Evolutionary conservation across 495 filamentous ascomycete genomes (phyloP).

Genomic region (Xylaria grammica): DNA sequence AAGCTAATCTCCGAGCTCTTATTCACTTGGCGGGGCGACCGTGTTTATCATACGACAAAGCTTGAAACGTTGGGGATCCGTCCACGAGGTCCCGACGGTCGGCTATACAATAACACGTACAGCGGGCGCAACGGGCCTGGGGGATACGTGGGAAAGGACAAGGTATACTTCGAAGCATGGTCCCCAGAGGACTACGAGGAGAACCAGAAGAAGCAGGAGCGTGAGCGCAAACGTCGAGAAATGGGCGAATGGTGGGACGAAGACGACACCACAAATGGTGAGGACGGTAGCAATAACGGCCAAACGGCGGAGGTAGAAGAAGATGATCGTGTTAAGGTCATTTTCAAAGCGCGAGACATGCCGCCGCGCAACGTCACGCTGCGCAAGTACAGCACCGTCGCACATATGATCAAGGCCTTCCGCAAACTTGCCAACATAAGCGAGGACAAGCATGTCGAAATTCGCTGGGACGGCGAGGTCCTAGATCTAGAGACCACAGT

Average conservation of each 20-base stretch:
- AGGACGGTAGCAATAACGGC: background rate
- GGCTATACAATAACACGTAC: constrained; percentile 37
- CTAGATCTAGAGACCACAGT: constrained; percentile 67
- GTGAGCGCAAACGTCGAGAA: constrained; percentile 34
- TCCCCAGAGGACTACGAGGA: constrained; percentile 64
- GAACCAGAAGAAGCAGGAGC: constrained; percentile 45
- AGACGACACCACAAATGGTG: constrained; percentile 3
- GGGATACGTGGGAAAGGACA: constrained; percentile 42
- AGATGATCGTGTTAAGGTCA: constrained; percentile 57
- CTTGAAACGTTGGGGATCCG: constrained; percentile 68
- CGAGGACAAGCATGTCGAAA: constrained; percentile 57
- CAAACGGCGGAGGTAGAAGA: constrained; percentile 11
- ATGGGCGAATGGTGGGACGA: constrained; percentile 33
- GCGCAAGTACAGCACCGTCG: constrained; percentile 43
- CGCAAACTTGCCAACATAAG: constrained; percentile 37
- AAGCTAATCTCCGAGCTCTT: constrained; percentile 47
- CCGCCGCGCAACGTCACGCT: constrained; percentile 45
- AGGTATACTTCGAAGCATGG: constrained; percentile 75
- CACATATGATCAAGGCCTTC: constrained; percentile 46
- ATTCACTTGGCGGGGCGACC: constrained; percentile 77
- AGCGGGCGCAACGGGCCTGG: constrained; percentile 26
- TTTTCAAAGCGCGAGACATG: constrained; percentile 52
- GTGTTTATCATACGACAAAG: constrained; percentile 74
- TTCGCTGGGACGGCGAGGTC: constrained; percentile 82
- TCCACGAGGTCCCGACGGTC: constrained; percentile 43